phyloP scores from a whole-genome alignment of 1,284 basidiomycete genomes.

The Thelephora terrestris region DNA sequence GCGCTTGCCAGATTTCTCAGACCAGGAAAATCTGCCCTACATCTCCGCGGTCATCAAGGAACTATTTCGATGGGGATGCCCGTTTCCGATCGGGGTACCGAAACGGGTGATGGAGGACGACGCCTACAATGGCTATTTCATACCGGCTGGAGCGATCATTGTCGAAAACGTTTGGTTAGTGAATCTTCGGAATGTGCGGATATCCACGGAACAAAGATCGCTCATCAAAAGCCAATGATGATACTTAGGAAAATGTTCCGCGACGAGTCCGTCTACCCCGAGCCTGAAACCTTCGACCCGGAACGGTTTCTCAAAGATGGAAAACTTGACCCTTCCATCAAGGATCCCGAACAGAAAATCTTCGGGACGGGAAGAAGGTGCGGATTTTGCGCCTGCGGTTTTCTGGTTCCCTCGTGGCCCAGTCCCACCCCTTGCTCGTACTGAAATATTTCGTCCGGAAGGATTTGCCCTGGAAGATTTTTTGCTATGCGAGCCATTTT shows the following conservation, averaged over 20 bases:
- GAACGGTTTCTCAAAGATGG: conserved; percentile 10
- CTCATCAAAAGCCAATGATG: not conserved
- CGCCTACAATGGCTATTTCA: conserved; percentile 13
- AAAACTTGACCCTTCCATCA: too few relatives aligned
- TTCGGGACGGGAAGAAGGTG: conserved; percentile 8
- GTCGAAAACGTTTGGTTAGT: conserved; percentile 19
- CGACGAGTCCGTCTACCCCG: conserved; percentile 11
- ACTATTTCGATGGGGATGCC: conserved; percentile 18
- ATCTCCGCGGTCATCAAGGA: conserved; percentile 24
- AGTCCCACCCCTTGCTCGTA: too few relatives aligned
- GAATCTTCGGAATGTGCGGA: not conserved
- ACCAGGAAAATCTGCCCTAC: conserved; percentile 21
- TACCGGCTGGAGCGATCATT: conserved; percentile 15
- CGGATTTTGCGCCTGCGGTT: conserved; percentile 18
- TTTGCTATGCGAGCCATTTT: conserved; percentile 18
- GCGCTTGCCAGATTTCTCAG: conserved; percentile 22
- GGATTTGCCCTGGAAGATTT: conserved; percentile 18
- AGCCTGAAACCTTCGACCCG: conserved; percentile 14
- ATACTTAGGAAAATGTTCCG: conserved; percentile 18
- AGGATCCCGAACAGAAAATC: conserved; percentile 5
- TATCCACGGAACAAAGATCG: not conserved
- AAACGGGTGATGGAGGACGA: conserved; percentile 13
- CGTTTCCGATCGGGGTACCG: conserved; percentile 13
- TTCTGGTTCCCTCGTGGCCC: too few relatives aligned
- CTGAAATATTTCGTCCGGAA: conserved; percentile 1